Evolutionary conservation across 495 filamentous ascomycete species (phyloP).

Genomic region (Aspergillus campestris): DNA sequence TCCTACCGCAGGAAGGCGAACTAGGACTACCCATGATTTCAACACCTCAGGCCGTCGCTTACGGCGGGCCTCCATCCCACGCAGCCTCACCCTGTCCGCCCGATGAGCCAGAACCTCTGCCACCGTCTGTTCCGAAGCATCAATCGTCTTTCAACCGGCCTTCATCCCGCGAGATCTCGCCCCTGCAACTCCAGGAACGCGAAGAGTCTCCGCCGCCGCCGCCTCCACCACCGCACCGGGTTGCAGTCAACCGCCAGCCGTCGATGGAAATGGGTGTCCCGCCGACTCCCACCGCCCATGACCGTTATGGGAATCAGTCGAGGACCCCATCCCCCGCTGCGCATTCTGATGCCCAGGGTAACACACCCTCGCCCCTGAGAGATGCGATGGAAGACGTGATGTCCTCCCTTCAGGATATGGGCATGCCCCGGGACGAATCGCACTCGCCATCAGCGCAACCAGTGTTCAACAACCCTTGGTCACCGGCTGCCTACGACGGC

Average conservation of each 20-base stretch:
- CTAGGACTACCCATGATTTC: neutral
- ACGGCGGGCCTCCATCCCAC: neutral
- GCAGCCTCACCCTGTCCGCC: constrained; percentile 19
- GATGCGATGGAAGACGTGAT: constrained; percentile 98
- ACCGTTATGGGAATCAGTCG: constrained; percentile 37
- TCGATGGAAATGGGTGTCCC: constrained; percentile 26
- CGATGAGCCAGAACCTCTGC: constrained; percentile 17
- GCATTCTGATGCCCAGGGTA: constrained; percentile 52
- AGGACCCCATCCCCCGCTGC: constrained; percentile 55
- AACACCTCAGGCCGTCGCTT: neutral
- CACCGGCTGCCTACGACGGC: constrained; percentile 77
- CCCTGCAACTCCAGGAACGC: constrained; percentile 23
- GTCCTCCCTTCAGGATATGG: constrained; percentile 89
- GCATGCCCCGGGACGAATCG: constrained; percentile 42
- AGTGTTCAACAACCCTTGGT: constrained; percentile 70
- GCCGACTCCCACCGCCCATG: constrained; percentile 39
- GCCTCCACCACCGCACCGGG: constrained; percentile 33
- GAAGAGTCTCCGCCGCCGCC: constrained; percentile 41
- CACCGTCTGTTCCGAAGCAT: constrained; percentile 26
- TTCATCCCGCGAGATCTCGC: constrained; percentile 30
- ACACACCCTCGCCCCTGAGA: constrained; percentile 84
- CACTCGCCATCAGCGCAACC: constrained; percentile 43
- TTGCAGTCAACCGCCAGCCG: constrained; percentile 23
- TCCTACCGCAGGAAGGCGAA: neutral
- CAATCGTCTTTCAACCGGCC: constrained; percentile 17